Evolutionary conservation across 2,329 filamentous ascomycete genomes (phyloP).

Genomic region (Trichoderma gracile): DNA sequence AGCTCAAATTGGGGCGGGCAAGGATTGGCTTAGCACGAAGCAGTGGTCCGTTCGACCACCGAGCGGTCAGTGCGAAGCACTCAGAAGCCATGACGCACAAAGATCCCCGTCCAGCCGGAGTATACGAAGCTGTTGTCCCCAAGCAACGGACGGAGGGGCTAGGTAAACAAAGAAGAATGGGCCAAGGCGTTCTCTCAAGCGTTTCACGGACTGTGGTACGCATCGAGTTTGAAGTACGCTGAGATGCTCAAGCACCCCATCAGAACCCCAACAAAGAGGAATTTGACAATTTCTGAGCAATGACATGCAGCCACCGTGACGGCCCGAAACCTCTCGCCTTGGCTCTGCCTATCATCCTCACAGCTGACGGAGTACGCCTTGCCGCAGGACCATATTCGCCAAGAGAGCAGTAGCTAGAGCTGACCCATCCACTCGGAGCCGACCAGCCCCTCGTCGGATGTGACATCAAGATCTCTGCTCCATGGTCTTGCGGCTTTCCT

Average conservation of each 20-base stretch:
- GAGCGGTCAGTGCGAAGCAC: conserved; percentile 6
- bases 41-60: conserved; percentile 7
- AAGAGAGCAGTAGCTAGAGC: not conserved
- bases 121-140: not conserved
- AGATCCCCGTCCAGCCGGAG: conserved; percentile 1
- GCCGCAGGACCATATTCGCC: not conserved
- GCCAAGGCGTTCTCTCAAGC: not conserved
- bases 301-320: conserved; percentile 10
- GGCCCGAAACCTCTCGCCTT: conserved; percentile 5
- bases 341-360: not conserved
- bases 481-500: not conserved
- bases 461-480: conserved; percentile 23
- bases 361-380: not conserved
- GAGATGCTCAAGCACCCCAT: not conserved
- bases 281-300: not conserved
- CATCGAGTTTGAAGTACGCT: not conserved
- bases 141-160: not conserved
- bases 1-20: conserved; percentile 4
- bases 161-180: too few species aligned
- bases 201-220: not conserved
- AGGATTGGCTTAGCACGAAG: conserved; percentile 10
- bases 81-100: not conserved
- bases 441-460: conserved; percentile 12
- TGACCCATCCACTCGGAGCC: not conserved
- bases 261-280: not conserved